Evolutionary conservation across 2,329 filamentous ascomycete genomes (phyloP), one percentile per base, ranked within the genome.

Genomic region (Aspergillus intermedius): DNA sequence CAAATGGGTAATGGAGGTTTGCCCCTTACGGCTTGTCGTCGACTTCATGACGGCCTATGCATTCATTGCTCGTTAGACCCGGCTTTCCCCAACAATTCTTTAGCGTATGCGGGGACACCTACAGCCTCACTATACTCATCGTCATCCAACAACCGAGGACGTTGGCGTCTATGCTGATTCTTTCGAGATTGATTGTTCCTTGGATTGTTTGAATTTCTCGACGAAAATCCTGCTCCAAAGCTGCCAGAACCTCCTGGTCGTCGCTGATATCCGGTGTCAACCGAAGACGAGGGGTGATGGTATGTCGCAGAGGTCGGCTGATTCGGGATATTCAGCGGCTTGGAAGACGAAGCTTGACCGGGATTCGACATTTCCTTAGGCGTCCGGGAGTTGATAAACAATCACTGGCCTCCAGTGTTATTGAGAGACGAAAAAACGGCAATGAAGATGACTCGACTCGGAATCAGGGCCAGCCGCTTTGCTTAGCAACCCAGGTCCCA

Each of bases 1-100:
- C 49, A 98, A 74, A 70, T 98, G 93, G 37, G 93, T 97, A 65
- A 98, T 98, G 62, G 88, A 95, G 47, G 90, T 96, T 70, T 96
- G 91, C 47, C 93, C 93, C 61, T 93, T 88, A 50, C 93, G 85
- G 60, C 82, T 83, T 59, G 74, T 83, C 52, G 79, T 76, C 46
- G 80, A 79, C 65, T 73, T 78, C 79, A 83, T 85, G 71, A 76
- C 78, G 70, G 76, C 76, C 80, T 79, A 48, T 51, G 45, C 21
- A 46, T 51, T 4, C 23, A 45, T 41, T 19, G n/a, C 42, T 46
- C 37, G 49, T 62, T 46, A 60, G 43, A 52, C 47, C 48, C 28
- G 42, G 46, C 45, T 48, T 50, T 51, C 46, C 44, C 25, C 42
- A 23, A 44, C 43, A 43, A 45, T 19, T 5, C 34, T 37, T 37